Conservation (phyloP, 257 asterid genomes). For the Nicotiana undulata region DNA sequence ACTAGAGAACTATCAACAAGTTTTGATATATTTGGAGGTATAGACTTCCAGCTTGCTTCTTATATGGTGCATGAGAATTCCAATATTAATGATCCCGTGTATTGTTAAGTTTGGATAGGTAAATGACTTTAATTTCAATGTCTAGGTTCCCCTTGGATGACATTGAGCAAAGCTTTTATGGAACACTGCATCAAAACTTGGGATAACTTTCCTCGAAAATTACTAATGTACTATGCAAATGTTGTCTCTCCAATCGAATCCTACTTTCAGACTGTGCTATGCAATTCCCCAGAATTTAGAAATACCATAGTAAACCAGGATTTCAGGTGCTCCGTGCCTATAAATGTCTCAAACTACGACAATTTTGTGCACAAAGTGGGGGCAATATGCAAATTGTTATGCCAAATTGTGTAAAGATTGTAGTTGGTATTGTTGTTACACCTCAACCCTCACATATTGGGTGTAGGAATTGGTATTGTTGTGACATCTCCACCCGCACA, state of each 20-base stretch:
- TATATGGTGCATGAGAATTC: neutral
- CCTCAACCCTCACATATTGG: no score
- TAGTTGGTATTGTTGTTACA: no score
- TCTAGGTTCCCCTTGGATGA: constrained; percentile 55
- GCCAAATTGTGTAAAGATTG: no score
- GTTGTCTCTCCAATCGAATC: constrained; percentile 37
- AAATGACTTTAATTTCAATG: neutral
- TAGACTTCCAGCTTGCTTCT: neutral
- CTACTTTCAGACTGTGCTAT: constrained; percentile 51
- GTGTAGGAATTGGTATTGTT: no score
- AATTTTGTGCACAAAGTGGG: neutral
- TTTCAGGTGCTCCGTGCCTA: constrained; percentile 16
- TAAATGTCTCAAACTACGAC: constrained; percentile 1
- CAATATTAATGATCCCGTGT: neutral
- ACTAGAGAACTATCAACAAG: constrained; percentile 38
- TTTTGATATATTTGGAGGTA: constrained; percentile 49
- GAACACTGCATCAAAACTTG: constrained; percentile 44
- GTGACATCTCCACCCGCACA: no score
- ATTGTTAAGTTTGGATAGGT: neutral
- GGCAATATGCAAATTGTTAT: constrained; percentile 5
- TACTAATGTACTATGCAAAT: constrained; percentile 56
- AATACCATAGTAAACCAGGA: constrained; percentile 31
- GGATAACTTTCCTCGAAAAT: constrained; percentile 54
- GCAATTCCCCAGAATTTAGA: constrained; percentile 42
- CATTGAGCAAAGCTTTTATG: constrained; percentile 36